Base-by-base conservation (phyloP, 2,329 filamentous ascomycete species). In the Fusarium robinianum region DNA sequence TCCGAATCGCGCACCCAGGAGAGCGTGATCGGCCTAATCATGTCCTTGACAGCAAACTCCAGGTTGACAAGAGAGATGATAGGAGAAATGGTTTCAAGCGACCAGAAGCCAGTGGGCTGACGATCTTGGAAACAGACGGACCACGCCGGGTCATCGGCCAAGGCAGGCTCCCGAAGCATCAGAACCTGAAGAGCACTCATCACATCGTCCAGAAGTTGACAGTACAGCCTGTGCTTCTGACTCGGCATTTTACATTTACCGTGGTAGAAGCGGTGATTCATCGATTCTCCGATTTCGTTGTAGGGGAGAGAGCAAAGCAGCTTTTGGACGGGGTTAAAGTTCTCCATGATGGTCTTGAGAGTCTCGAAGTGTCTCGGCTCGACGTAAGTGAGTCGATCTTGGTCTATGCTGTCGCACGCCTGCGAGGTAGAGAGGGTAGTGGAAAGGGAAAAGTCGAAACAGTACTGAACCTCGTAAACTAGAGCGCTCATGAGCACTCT, bases 381-480 rank as follows among this genome's bases (percentile, higher is more conserved):
- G 8, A 72, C 58, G 41, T 72, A 73, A n/a, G 64, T 66, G 3
- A 59, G 57, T 11, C 72, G 67, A 26, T 72, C 66, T 3, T 57
- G 35, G 10, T 71, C 69, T 16, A 70, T 58, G 14, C 33, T 46
- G 8, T 11, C 7, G 27, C 43, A 40, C 4, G 41, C 37, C n/a
- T 9, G 17, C 3, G 9, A 42, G 8, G 10, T 24, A 24, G 8
- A 30, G 11, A 34, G 16, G 3, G 31, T 8, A 8, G 8, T 23
- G 4, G 29, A 26, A 6, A 35, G 42, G 3, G 32, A 25, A 10
- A n/a, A 24, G 14, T 49, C 29, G 37, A 63, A 59, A 16, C 51
- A 46, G 5, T 27, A 12, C 5, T 55, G 45, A 12, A 63, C 31
- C 15, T 45, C 49, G 5, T 31, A 6, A 9, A 45, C 12, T 5